A percentile compares a stretch with the other conserved stretches of the same genome.
phyloP scores from a whole-genome alignment of 768 basidiomycete genomes.

The Hericium rajendrae region DNA sequence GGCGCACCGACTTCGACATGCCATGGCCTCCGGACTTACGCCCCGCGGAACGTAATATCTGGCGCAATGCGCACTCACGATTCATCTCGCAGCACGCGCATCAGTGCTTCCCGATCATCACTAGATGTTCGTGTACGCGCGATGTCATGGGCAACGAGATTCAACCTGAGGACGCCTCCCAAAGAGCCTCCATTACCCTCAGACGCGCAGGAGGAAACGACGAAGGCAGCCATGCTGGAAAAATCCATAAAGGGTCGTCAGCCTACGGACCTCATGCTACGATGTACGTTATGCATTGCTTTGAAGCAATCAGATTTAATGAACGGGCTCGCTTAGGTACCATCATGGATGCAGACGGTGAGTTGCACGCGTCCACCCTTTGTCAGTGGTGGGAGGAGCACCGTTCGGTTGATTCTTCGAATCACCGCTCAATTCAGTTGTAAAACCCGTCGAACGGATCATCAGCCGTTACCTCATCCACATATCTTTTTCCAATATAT shows the following conservation, averaged over 20 bases:
- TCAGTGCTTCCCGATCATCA: not conserved
- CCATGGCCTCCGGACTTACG: not conserved
- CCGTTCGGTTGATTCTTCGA: too few relatives aligned
- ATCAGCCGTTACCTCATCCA: not conserved
- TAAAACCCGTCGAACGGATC: not conserved
- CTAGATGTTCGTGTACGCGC: constrained; percentile 2
- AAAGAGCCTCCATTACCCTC: constrained; percentile 10
- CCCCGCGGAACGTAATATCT: not conserved
- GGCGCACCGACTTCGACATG: constrained; percentile 1
- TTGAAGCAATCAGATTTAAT: constrained; percentile 3
- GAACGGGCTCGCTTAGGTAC: constrained; percentile 47
- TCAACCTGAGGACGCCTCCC: constrained; percentile 10
- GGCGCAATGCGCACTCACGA: not conserved
- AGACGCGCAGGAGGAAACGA: constrained; percentile 52
- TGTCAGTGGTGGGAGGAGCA: too few relatives aligned
- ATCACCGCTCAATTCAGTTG: not conserved
- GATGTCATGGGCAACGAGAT: constrained; percentile 23
- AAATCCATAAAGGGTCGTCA: constrained; percentile 83
- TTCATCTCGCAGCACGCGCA: not conserved
- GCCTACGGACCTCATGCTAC: constrained; percentile 82
- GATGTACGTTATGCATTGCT: constrained; percentile 51
- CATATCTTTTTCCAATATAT: constrained; percentile 1
- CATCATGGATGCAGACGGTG: constrained; percentile 76
- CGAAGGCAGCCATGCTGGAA: constrained; percentile 67
- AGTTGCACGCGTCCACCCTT: constrained; percentile 7